Evolutionary conservation across 1,284 basidiomycete species (phyloP).

Genomic region (Wallemia ichthyophaga): DNA sequence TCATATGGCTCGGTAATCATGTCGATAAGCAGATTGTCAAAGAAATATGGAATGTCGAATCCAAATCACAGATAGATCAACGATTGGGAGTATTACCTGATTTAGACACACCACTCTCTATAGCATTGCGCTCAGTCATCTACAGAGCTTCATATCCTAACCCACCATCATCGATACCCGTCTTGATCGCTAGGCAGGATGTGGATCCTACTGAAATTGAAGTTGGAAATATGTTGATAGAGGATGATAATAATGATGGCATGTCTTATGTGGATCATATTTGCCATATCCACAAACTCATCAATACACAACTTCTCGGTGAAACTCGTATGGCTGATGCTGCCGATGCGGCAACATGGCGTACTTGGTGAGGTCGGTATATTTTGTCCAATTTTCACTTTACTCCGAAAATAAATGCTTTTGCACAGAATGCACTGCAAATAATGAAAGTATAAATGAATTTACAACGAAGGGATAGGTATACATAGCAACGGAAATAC

Average conservation of each 20-base stretch:
- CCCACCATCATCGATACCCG: slow-evolving; percentile 20
- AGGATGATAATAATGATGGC: slow-evolving; percentile 86
- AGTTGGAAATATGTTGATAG: slow-evolving; percentile 83
- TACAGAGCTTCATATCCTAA: not conserved
- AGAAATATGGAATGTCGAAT: slow-evolving; percentile 63
- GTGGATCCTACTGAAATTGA: slow-evolving; percentile 81
- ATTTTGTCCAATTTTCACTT: too few species aligned
- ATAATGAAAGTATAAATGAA: not conserved
- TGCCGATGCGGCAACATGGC: not conserved
- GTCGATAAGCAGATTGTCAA: slow-evolving; percentile 50
- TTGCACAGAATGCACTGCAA: too few species aligned
- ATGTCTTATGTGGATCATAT: slow-evolving; percentile 25
- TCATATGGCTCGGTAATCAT: slow-evolving; percentile 68
- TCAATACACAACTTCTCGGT: not conserved
- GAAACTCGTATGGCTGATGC: not conserved
- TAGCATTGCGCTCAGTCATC: not conserved
- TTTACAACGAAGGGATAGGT: not conserved
- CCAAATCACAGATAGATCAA: slow-evolving; percentile 38
- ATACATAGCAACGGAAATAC: not conserved
- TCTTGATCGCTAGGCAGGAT: slow-evolving; percentile 67
- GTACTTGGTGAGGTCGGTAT: not conserved
- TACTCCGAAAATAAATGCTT: too few species aligned
- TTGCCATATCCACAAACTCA: not conserved
- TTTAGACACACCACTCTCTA: not conserved
- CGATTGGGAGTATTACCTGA: slow-evolving; percentile 23